Conservation (phyloP, 2,329 filamentous ascomycete species). For the Alternaria triticina region DNA sequence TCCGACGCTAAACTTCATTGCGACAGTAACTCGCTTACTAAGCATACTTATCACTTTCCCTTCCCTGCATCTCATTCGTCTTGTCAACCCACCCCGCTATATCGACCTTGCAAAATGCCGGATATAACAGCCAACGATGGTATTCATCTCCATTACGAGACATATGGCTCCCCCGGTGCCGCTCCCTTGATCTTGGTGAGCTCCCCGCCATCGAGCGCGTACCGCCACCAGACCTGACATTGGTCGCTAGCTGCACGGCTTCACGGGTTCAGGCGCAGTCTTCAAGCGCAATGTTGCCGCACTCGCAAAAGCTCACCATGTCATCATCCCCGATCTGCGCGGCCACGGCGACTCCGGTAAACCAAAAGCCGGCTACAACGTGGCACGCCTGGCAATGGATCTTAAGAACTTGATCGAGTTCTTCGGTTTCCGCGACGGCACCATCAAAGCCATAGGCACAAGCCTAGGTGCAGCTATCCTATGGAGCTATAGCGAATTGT, state of each 20-base stretch:
- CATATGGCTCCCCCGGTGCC: constrained; percentile 9
- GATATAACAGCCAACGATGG: constrained; percentile 23
- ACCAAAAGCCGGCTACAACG: constrained; percentile 33
- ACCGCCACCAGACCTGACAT: neutral
- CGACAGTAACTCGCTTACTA: neutral
- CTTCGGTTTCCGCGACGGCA: constrained; percentile 13
- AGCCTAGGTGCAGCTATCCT: constrained; percentile 32
- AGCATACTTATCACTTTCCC: neutral
- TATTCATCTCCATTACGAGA: constrained; percentile 16
- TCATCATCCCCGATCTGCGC: constrained; percentile 30
- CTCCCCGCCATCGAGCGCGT: neutral
- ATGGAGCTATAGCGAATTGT: constrained; percentile 38
- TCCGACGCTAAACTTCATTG: neutral
- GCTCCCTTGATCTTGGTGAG: constrained; percentile 24
- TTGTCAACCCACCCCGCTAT: neutral
- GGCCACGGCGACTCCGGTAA: constrained; percentile 36
- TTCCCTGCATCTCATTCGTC: neutral
- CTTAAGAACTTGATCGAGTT: constrained; percentile 31
- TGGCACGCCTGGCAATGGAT: constrained; percentile 35
- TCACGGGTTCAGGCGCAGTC: constrained; percentile 31
- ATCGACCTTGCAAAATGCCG: constrained; percentile 13
- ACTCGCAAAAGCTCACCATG: constrained; percentile 14
- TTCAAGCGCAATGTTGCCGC: constrained; percentile 23
- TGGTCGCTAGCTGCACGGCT: constrained; percentile 31
- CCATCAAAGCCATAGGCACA: constrained; percentile 23